phyloP scores from a whole-genome alignment of 306 rosid genomes.

The Inga laurina region DNA sequence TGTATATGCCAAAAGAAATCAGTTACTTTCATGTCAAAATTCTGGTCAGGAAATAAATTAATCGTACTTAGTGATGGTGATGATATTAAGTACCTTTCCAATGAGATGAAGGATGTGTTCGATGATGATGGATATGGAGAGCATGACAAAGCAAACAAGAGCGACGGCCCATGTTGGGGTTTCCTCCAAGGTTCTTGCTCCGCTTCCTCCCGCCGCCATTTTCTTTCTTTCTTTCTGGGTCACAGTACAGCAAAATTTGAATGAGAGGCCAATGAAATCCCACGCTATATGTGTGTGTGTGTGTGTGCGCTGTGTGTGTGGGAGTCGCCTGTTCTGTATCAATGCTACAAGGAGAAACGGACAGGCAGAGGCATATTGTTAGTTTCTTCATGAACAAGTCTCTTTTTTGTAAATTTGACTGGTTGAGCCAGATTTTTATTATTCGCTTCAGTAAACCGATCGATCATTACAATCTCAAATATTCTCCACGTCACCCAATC shows the following conservation, averaged over 20 bases:
- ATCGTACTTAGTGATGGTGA: not conserved
- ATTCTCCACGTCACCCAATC: not conserved
- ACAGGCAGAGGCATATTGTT: not conserved
- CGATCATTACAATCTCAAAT: not conserved
- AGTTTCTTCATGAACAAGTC: not conserved
- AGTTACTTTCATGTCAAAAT: not conserved
- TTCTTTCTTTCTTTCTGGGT: conserved; percentile 7
- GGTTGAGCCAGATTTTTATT: not conserved
- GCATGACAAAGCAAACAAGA: conserved; percentile 73
- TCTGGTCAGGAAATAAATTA: not conserved
- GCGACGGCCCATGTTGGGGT: conserved; percentile 98
- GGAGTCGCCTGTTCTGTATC: not conserved
- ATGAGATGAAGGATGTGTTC: conserved; percentile 75
- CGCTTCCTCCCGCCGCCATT: conserved; percentile 56
- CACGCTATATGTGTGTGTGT: not conserved
- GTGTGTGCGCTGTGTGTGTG: not conserved
- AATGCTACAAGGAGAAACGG: not conserved
- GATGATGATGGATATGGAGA: conserved; percentile 65
- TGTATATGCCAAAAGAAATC: not conserved
- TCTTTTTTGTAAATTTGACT: not conserved
- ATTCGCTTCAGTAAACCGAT: not conserved
- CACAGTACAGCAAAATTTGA: not conserved
- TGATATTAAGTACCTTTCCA: conserved; percentile 49
- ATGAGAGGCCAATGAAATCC: not conserved
- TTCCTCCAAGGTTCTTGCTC: conserved; percentile 75